Base-by-base conservation (phyloP, 1,139 yeast species). In the Debaryomyces sp. region DNA sequence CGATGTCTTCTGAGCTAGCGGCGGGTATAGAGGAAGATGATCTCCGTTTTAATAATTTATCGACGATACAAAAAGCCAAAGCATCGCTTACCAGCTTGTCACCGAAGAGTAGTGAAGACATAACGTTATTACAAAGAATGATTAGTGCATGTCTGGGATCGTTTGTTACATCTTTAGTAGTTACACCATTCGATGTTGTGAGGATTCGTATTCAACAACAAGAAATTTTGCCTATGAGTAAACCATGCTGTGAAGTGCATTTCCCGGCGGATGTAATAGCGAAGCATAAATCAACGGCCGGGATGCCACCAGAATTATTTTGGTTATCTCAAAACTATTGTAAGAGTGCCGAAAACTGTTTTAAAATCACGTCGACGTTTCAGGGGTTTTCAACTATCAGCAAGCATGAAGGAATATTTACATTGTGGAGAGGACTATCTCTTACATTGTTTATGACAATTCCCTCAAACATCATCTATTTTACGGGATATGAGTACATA, bases 131-230 rank as follows among this genome's bases (percentile, higher is more conserved):
- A 2, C 91, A 90, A 63, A 69, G 92, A 48, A 90, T 91, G 95
- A 67, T 89, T 35, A 88, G 97, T 53, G 98, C 98, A 0, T 87
- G 96, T 60, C 80, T 88, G 43, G 99, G 99, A 2, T 89, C 97
- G 1, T 65, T 94, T n/a, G 65, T 91, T 34, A 94, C 97, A 1
- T 90, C 97, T 0, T 60, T 90, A 42, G 84, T 85, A 46, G 88
- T 92, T 30, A 94, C 97, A 1, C 99, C 99, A 1, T 87, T 94
- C 66, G 99, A 94, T 63, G 98, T 94, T 41, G 89, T 92, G 1
- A 73, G 98, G 52, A 89, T 94, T 34, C 78, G 99, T 49, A 75
- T 92, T 51, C 99, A 94, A 61, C 97, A 92, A 62, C 97, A 91
- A 61, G 89, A 84, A 55, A 73, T 87, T 50, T 66, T 86, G 45